phyloP scores from a whole-genome alignment of 2,329 filamentous ascomycete genomes.

The Alternaria solani region DNA sequence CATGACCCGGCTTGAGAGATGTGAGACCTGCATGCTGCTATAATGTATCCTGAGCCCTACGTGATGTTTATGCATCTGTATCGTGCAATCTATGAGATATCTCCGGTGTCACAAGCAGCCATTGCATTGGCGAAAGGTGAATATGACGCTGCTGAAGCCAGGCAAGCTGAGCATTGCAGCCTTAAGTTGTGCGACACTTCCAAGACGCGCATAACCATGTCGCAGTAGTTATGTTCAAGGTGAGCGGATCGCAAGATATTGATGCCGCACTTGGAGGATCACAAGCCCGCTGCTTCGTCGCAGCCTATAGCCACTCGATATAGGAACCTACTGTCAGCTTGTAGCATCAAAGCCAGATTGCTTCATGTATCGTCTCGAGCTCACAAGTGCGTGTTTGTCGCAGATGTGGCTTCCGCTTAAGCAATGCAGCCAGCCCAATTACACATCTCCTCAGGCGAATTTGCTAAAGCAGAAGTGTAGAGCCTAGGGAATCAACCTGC shows the following conservation, averaged over 20 bases:
- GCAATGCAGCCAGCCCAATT: not conserved
- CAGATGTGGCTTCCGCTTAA: not conserved
- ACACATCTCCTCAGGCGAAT: too few relatives aligned
- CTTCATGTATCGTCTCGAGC: not conserved
- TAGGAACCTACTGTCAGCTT: not conserved
- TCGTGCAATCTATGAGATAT: not conserved
- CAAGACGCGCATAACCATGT: not conserved
- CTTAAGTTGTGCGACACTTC: not conserved
- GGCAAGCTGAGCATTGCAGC: not conserved
- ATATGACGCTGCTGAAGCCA: not conserved
- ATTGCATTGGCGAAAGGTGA: fast-evolving
- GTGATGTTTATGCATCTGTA: not conserved
- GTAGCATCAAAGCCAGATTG: not conserved
- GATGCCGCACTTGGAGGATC: not conserved
- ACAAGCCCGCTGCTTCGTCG: not conserved
- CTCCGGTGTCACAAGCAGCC: not conserved
- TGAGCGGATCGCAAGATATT: not conserved
- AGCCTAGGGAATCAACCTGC: not conserved
- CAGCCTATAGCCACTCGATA: not conserved
- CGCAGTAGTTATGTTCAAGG: not conserved
- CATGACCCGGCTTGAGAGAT: not conserved
- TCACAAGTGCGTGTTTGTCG: not conserved
- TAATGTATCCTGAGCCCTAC: not conserved
- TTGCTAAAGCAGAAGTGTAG: not conserved
- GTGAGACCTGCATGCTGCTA: not conserved